Evolutionary conservation across 1,139 yeast species (phyloP), one percentile per base, ranked within the genome.

Genomic region (Lipomyces yarrowii): DNA sequence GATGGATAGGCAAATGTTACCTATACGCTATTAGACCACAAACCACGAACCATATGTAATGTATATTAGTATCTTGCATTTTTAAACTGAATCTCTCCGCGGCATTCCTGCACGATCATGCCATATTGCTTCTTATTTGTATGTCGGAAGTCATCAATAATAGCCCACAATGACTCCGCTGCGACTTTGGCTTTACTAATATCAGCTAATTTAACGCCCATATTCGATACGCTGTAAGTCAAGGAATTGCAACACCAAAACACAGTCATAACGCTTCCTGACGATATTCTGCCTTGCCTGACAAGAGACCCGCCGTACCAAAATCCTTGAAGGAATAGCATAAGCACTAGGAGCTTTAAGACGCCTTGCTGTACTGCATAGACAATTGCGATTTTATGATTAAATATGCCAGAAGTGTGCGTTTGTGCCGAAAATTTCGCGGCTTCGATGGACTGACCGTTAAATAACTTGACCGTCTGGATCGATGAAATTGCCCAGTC

Each of bases 321-420:
- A 73, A 93, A 90, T 0, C 96, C 96, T 75, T 91, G 97, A 1
- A 92, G 90, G 80, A 93, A 92, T 87, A 91, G 88, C 73, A 87
- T 74, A 52, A 91, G 79, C 0, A 88, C 82, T 7, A 92, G 71
- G 21, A 85, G 79, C 71, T 88, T 84, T 63, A 89, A 76, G 0
- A 84, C 64, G 0, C 90, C 88, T 33, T 84, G 77, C 73, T 91
- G 93, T 0, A 86, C 76, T 13, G 88, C 80, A 15, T 86, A 79
- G 8, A 81, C 83, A 21, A 84, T 74, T 15, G 87, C 81, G 61
- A 86, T 77, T 56, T 77, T 80, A 57, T 81, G 77, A 72, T 82
- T 89, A 0, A 84, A 81, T 0, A 67, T 67, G 42, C 86, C 86
- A 21, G 91, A 86, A 1, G 71, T 62, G 7, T 76, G 74, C 0